These are phyloP conservation scores for Teunomyces stri DNA, from an alignment of 805 yeast genomes.

Conservation along the genomic window DNA sequence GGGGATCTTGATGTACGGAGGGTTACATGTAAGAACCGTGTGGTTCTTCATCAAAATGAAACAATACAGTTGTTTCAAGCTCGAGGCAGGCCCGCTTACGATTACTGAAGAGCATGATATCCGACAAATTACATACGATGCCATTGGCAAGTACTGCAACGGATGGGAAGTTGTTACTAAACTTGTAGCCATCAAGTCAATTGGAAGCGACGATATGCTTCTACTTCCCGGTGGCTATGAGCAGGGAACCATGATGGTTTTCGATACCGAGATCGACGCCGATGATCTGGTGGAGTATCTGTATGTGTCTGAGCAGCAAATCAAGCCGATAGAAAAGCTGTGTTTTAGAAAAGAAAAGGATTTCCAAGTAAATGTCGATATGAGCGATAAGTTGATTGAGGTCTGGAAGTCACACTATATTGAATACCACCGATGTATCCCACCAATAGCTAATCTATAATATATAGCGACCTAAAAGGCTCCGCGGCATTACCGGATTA, in stretches of 20 bases:
- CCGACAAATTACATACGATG: constrained; percentile 12
- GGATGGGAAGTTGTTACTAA: constrained; percentile 17
- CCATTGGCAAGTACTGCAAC: constrained; percentile 12
- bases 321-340: constrained; percentile 17
- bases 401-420: constrained; percentile 15
- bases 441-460: background rate
- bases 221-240: constrained; percentile 23
- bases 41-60: constrained; percentile 42
- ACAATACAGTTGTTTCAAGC: constrained; percentile 21
- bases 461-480: background rate
- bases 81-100: constrained; percentile 21
- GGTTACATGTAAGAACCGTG: constrained; percentile 38
- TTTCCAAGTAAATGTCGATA: constrained; percentile 10
- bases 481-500: background rate
- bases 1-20: constrained; percentile 45
- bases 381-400: constrained; percentile 19
- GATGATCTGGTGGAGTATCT: constrained; percentile 18
- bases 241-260: constrained; percentile 12
- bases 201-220: constrained; percentile 14
- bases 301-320: constrained; percentile 12
- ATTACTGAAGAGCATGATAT: constrained; percentile 28
- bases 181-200: constrained; percentile 9
- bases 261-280: constrained; percentile 19
- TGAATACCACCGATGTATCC: background rate
- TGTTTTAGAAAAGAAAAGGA: constrained; percentile 9